These are phyloP conservation scores for Aspergillus candidus DNA, from an alignment of 2,329 filamentous ascomycete genomes.

Conservation along the genomic window DNA sequence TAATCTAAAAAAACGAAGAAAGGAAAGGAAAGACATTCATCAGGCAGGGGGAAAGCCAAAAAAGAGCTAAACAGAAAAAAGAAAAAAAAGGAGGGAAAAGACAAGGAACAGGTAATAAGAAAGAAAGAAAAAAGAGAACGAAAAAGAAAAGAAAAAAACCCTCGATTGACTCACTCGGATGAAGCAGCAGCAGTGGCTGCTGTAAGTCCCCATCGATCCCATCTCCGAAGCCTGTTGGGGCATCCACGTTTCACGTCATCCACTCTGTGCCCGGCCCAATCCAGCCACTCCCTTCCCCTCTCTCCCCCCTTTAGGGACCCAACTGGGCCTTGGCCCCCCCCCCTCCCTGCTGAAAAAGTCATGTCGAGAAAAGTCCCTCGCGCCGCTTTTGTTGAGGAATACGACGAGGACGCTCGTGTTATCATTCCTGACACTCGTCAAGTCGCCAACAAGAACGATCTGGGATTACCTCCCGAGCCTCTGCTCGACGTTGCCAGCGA, in stretches of 20 bases:
- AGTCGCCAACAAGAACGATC: slow-evolving; percentile 45
- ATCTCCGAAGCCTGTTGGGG: slow-evolving; percentile 16
- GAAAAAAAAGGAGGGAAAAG: slow-evolving; percentile 5
- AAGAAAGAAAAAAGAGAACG: not conserved
- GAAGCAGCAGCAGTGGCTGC: slow-evolving; percentile 18
- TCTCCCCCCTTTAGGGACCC: slow-evolving; percentile 21
- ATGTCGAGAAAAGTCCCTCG: slow-evolving; percentile 37
- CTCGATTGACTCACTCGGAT: slow-evolving; percentile 17
- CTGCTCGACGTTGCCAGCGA: slow-evolving; percentile 50
- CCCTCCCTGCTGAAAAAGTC: slow-evolving; percentile 15
- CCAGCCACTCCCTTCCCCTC: slow-evolving; percentile 19
- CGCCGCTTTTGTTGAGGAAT: slow-evolving; percentile 45
- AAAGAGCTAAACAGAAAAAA: not conserved
- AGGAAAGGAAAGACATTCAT: slow-evolving; percentile 4
- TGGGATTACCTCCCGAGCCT: slow-evolving; percentile 28
- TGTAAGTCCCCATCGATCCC: slow-evolving; percentile 14
- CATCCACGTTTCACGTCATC: slow-evolving; percentile 25
- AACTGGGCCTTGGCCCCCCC: slow-evolving; percentile 22
- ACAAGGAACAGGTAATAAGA: not conserved
- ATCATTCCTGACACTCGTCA: slow-evolving; percentile 43
- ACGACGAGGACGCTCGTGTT: slow-evolving; percentile 40
- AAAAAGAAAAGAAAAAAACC: slow-evolving; percentile 5
- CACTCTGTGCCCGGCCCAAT: slow-evolving; percentile 16
- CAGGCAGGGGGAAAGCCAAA: slow-evolving; percentile 4
- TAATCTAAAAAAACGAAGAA: slow-evolving; percentile 4